Base-by-base conservation (phyloP, 805 yeast genomes). In the Candida sanyiensis region DNA sequence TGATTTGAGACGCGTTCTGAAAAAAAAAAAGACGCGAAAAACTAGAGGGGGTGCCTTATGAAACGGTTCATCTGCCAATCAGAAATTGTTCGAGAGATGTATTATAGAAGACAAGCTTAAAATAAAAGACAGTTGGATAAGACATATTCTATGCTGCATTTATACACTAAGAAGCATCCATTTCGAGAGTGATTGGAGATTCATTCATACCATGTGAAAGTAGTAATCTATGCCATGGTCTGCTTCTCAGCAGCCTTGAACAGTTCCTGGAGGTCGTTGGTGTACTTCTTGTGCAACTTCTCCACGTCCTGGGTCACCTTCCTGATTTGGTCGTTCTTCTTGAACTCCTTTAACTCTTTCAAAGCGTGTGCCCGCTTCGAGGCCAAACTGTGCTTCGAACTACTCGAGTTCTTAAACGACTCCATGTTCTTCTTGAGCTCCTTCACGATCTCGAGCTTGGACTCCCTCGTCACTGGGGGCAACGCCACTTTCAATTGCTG, bases 381-480 rank as follows among this genome's bases (percentile, higher is more conserved):
- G 3, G 80, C 64, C 31, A 87, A 62, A 1, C 83, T 75, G 37
- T 63, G 59, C 39, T 66, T 70, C 28, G 46, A 40, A 10, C 65
- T 55, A 5, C 65, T 56, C 10, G 77, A 66, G 44, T 73, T 74
- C 43, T 76, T 77, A 60, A 69, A 78, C 37, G 69, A 70, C 47
- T 87, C 95, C 47, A 67, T 75, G 2, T 71, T 68, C n/a, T 67
- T 71, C 56, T 87, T 88, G 56, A 86, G 64, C 9, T 72, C 70
- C 52, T 77, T 81, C 7, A 68, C 71, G 35, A 66, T 61, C 40
- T 73, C 79, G 45, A 66, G 53, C 62, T 65, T 79, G 20, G 80
- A 66, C 41, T 83, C 94, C 5, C 79, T 71, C 4, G 90, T 79
- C 13, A 80, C 72, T 19, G 87, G 78, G 12, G 95, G 94, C 43